These are phyloP conservation scores for Rhododendron henanense DNA, from an alignment of 148 eudicot genomes.

Conservation along the genomic window DNA sequence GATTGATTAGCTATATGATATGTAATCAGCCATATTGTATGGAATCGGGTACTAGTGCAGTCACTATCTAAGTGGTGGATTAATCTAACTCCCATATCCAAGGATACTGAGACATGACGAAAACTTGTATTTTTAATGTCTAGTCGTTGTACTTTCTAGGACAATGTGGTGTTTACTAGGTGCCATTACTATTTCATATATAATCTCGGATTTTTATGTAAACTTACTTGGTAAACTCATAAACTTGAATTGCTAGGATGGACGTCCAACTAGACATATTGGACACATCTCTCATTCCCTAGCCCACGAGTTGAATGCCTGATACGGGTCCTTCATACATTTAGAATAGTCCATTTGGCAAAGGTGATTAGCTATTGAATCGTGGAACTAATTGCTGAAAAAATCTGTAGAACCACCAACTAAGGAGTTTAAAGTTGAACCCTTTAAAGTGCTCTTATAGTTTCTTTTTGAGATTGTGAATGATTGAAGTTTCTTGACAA, in stretches of 20 bases:
- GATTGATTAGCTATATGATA: background rate
- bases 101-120: background rate
- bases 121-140: background rate
- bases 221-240: background rate
- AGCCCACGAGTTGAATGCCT: background rate
- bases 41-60: background rate
- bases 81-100: background rate
- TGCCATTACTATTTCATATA: background rate
- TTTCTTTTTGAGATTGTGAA: background rate
- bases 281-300: background rate
- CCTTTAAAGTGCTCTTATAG: background rate
- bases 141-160: background rate
- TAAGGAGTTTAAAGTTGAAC: background rate
- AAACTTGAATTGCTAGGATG: background rate
- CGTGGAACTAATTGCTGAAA: background rate
- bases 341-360: background rate
- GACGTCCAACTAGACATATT: background rate
- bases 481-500: background rate
- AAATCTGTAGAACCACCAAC: background rate
- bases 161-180: background rate
- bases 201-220: background rate
- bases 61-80: background rate
- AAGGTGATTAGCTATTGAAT: background rate
- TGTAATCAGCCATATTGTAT: background rate
- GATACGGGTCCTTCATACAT: background rate